Base-by-base conservation (phyloP, 192 early-diverging fungal species). In the Coemansia sp. region DNA sequence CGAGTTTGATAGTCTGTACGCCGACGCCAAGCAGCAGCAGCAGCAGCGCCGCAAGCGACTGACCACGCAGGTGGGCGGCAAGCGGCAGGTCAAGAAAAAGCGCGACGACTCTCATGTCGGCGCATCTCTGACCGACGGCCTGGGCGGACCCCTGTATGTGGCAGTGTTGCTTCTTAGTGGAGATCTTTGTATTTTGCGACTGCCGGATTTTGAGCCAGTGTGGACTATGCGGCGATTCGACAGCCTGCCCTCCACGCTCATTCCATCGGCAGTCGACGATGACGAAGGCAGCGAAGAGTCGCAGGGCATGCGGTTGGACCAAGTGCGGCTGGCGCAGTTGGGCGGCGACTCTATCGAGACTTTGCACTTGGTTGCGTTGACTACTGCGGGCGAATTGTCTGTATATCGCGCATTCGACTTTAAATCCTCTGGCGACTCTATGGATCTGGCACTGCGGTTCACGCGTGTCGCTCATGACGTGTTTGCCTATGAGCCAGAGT, bases 331-430 rank as follows among this genome's bases (percentile, higher is more conserved):
- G 50, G 75, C 72, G 47, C 75, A 75, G 72, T 62, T 78, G 1
- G 79, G 76, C 50, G 79, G 76, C n/a, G 69, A 70, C 65, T 39
- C 46, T 22, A 67, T 75, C 16, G 31, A 52, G 20, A 70, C 72
- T 11, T 22, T 66, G 33, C 72, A 78, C 41, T 50, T 85, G n/a
- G 55, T 80, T 11, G 68, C 40, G 12, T 41, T 80, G 33, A 75
- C 78, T 5, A 67, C 74, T 0, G 69, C 75, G 8, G 78, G 75
- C 39, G 79, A 81, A 50, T 44, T 85, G 3, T 75, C 73, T 27
- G 73, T 85, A 12, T 85, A 85, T 44, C 72, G 73, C 9, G 83
- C 83, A 31, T 80, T 85, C 20, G 64, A 66, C 20, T 69, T 75
- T 62, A 73, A 71, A 34, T 46, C 53, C 29, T 3, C 49, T 13